phyloP scores from a whole-genome alignment of 1,139 yeast species.

The Suhomyces bribrorum region DNA sequence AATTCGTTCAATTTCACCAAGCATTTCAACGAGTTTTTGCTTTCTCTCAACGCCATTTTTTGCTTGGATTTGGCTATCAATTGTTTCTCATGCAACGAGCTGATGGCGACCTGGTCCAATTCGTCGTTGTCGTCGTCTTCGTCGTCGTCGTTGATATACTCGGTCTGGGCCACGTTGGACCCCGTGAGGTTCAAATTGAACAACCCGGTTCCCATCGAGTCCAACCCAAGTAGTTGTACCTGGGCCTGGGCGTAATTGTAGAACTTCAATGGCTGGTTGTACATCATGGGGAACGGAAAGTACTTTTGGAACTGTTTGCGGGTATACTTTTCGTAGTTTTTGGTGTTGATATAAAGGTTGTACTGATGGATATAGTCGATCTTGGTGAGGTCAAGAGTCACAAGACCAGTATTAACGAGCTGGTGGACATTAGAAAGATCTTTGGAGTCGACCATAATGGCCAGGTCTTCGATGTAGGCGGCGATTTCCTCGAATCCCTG shows the following conservation, averaged over 20 bases:
- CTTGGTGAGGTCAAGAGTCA: constrained; percentile 35
- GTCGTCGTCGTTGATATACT: constrained; percentile 27
- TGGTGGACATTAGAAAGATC: constrained; percentile 11
- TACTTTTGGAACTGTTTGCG: constrained; percentile 58
- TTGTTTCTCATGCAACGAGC: constrained; percentile 53
- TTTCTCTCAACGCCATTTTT: constrained; percentile 45
- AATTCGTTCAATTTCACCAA: constrained; percentile 41
- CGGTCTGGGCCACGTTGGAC: constrained; percentile 27
- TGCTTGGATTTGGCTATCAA: constrained; percentile 45
- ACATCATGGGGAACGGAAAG: constrained; percentile 85
- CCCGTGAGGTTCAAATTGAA: constrained; percentile 23
- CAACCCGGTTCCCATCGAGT: constrained; percentile 31
- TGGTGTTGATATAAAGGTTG: constrained; percentile 57
- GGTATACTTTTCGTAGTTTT: constrained; percentile 66
- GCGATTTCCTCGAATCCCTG: constrained; percentile 57
- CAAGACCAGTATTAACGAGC: constrained; percentile 19
- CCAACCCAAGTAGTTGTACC: constrained; percentile 43
- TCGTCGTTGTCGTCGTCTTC: constrained; percentile 21
- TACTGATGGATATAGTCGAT: constrained; percentile 58
- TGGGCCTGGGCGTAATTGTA: constrained; percentile 50
- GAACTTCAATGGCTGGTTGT: constrained; percentile 65
- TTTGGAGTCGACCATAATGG: constrained; percentile 16
- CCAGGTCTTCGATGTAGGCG: constrained; percentile 15
- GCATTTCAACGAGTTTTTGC: constrained; percentile 55
- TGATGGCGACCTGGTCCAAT: constrained; percentile 44